Conservation (phyloP, 306 rosid genomes). For the Prunus armeniaca region DNA sequence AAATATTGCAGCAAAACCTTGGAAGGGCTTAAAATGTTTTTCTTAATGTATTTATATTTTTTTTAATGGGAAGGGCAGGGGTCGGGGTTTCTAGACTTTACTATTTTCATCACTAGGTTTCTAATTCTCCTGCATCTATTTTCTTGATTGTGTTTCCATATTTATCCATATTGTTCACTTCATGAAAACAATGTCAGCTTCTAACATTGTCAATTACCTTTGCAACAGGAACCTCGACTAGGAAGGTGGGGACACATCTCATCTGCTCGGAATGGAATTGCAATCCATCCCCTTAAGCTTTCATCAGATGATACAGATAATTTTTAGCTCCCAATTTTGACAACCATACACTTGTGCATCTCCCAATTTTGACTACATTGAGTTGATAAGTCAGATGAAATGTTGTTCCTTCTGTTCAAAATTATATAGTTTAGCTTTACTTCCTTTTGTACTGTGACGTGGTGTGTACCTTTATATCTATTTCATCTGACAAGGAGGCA, state of each 20-base stretch:
- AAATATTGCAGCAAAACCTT: background rate
- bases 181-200: background rate
- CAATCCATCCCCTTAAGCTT: constrained; percentile 62
- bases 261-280: constrained; percentile 70
- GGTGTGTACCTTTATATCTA: constrained; percentile 5
- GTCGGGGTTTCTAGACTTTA: background rate
- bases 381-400: constrained; percentile 12
- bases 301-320: constrained; percentile 37
- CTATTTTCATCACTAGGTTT: background rate
- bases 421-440: background rate
- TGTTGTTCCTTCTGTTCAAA: constrained; percentile 1
- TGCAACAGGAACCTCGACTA: constrained; percentile 81
- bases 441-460: background rate
- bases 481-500: background rate
- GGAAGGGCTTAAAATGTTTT: background rate
- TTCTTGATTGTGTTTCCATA: background rate
- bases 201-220: constrained; percentile 8
- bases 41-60: no score
- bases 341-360: background rate
- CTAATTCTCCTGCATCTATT: background rate
- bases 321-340: constrained; percentile 55
- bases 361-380: constrained; percentile 22
- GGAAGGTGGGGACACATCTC: constrained; percentile 77
- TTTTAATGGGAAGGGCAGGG: no score
- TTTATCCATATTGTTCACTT: background rate